Conservation (phyloP, 2,329 filamentous ascomycete genomes). For the Hansfordia pulvinata region DNA sequence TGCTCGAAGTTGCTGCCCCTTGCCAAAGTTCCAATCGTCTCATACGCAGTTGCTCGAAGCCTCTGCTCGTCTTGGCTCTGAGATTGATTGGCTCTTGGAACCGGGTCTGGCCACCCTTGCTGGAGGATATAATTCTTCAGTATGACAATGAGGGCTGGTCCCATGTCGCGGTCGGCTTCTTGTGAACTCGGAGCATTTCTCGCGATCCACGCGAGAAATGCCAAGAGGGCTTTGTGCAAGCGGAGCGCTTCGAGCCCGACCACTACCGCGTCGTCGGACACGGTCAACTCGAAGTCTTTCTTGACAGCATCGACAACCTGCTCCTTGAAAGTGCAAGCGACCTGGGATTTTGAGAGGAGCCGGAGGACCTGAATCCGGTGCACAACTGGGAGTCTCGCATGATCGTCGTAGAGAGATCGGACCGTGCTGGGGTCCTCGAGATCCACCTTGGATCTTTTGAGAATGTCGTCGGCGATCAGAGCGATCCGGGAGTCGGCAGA, state of each 20-base stretch:
- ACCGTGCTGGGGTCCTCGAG: conserved; percentile 57
- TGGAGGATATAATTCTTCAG: conserved; percentile 61
- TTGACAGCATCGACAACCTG: conserved; percentile 58
- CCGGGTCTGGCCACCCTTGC: conserved; percentile 69
- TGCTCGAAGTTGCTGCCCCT: conserved; percentile 46
- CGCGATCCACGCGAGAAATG: conserved; percentile 78
- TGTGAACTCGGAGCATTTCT: conserved; percentile 47
- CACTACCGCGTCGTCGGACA: conserved; percentile 19
- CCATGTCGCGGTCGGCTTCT: conserved; percentile 49
- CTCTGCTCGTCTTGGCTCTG: conserved; percentile 44
- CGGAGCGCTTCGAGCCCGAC: conserved; percentile 64
- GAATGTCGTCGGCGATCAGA: conserved; percentile 73
- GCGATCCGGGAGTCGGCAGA: conserved; percentile 72
- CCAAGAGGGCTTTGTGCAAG: conserved; percentile 69
- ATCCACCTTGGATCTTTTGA: conserved; percentile 66
- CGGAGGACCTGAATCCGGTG: conserved; percentile 66
- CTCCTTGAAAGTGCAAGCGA: conserved; percentile 55
- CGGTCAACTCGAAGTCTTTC: conserved; percentile 40
- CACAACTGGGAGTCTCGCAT: conserved; percentile 57
- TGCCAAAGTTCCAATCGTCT: conserved; percentile 75
- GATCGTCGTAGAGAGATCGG: conserved; percentile 55
- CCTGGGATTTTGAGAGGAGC: conserved; percentile 63
- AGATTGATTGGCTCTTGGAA: conserved; percentile 25
- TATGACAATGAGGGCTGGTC: conserved; percentile 51
- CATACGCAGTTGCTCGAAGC: conserved; percentile 72